phyloP scores from a whole-genome alignment of 805 yeast species.

The Saturnispora saitoi region DNA sequence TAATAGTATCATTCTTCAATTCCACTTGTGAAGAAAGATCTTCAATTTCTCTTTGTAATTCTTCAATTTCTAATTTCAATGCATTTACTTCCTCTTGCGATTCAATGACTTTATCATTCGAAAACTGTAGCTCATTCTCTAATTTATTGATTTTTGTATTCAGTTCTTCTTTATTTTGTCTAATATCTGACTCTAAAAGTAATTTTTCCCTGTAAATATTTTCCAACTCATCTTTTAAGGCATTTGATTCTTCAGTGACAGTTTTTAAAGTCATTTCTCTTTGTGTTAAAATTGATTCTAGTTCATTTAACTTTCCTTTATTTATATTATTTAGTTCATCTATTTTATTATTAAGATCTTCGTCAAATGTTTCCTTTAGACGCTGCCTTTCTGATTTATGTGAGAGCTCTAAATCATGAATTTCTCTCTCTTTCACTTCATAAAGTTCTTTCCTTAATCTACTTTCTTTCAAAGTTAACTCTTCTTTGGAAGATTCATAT shows the following conservation, averaged over 20 bases:
- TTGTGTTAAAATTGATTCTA: constrained; percentile 4
- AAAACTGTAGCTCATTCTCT: background rate
- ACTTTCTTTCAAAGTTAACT: constrained; percentile 20
- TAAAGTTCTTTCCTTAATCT: constrained; percentile 23
- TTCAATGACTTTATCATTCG: constrained; percentile 6
- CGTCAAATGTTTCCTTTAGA: constrained; percentile 27
- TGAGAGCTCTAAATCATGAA: constrained; percentile 30
- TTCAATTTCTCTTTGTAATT: background rate
- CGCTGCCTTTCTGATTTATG: constrained; percentile 28
- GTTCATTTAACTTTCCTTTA: background rate
- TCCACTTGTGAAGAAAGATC: constrained; percentile 3
- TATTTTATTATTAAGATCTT: constrained; percentile 28
- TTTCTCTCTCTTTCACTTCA: constrained; percentile 24
- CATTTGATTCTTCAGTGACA: constrained; percentile 9
- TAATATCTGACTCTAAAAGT: constrained; percentile 1
- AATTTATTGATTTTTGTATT: background rate
- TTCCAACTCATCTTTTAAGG: constrained; percentile 5
- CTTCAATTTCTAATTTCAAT: constrained; percentile 9
- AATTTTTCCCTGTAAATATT: background rate
- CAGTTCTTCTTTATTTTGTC: background rate
- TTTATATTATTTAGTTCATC: constrained; percentile 3
- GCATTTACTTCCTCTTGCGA: background rate
- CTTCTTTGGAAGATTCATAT: constrained; percentile 2
- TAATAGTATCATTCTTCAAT: background rate
- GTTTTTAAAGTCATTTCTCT: constrained; percentile 9